phyloP scores from a whole-genome alignment of 352 stramenopile species.

The Globisporangium cylindrosporum region DNA sequence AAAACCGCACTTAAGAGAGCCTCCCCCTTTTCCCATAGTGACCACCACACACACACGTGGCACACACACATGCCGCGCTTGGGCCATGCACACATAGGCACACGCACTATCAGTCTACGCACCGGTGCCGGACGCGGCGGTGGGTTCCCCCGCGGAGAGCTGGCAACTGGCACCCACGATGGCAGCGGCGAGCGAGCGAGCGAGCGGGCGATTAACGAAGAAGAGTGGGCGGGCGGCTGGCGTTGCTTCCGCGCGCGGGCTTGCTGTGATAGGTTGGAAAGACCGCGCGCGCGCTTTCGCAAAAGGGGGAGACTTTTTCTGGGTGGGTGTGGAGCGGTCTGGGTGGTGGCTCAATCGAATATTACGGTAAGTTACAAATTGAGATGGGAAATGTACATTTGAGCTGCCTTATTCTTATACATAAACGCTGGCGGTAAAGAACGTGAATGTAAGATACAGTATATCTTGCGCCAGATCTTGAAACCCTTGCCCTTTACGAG shows the following conservation, averaged over 20 bases:
- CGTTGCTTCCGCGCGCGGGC: conserved; percentile 1
- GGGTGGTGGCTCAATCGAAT: not conserved
- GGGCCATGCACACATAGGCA: not conserved
- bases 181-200: conserved; percentile 4
- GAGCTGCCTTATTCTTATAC: not conserved
- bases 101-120: not conserved
- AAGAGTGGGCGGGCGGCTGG: not conserved
- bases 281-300: conserved; percentile 3
- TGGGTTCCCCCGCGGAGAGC: conserved; percentile 16
- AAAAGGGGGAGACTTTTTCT: not conserved
- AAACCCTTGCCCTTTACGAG: not conserved
- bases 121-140: conserved; percentile 14
- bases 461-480: conserved; percentile 6
- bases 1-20: conserved; percentile 17
- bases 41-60: conserved; percentile 1
- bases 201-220: not conserved
- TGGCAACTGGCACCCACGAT: conserved; percentile 20
- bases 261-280: conserved; percentile 10
- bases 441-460: not conserved
- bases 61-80: not conserved
- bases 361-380: not conserved
- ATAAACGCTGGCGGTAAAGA: not conserved
- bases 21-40: not conserved
- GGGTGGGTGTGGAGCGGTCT: not conserved
- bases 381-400: not conserved